Evolutionary conservation across 495 filamentous ascomycete genomes (phyloP).

Genomic region (Umbilicaria muhlenbergii): DNA sequence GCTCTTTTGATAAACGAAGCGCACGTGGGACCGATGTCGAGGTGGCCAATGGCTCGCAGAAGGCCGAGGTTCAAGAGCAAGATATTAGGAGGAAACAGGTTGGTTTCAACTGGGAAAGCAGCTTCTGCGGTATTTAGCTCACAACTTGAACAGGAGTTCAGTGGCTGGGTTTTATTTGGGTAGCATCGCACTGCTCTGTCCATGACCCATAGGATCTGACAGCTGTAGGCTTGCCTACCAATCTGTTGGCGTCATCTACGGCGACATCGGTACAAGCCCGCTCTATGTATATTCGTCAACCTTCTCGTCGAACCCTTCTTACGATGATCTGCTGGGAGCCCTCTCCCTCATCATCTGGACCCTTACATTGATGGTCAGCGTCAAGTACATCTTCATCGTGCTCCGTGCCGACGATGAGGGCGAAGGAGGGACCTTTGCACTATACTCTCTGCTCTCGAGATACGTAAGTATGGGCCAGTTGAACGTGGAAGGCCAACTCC

Average conservation of each 20-base stretch:
- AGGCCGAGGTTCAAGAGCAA: no score
- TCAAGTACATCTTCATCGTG: conserved; percentile 60
- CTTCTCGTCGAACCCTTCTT: conserved; percentile 38
- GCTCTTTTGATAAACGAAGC: no score
- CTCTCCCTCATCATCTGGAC: conserved; percentile 64
- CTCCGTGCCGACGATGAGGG: conserved; percentile 60
- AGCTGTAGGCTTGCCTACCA: conserved; percentile 46
- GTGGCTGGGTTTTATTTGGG: no score
- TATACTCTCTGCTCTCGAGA: conserved; percentile 54
- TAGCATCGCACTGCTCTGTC: no score
- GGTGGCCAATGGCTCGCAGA: no score
- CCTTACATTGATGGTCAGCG: conserved; percentile 53
- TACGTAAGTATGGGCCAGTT: conserved; percentile 32
- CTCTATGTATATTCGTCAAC: conserved; percentile 62
- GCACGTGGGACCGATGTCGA: no score
- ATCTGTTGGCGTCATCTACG: conserved; percentile 58
- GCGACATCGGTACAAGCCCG: conserved; percentile 62
- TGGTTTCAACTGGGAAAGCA: no score
- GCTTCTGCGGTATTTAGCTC: no score
- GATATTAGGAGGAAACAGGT: no score
- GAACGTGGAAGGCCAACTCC: background rate
- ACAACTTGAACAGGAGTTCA: no score
- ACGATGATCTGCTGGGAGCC: conserved; percentile 49
- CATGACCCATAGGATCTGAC: background rate
- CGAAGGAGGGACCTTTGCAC: conserved; percentile 61